Base-by-base conservation (phyloP, 148 eudicot genomes). In the Suaeda aralocaspica region DNA sequence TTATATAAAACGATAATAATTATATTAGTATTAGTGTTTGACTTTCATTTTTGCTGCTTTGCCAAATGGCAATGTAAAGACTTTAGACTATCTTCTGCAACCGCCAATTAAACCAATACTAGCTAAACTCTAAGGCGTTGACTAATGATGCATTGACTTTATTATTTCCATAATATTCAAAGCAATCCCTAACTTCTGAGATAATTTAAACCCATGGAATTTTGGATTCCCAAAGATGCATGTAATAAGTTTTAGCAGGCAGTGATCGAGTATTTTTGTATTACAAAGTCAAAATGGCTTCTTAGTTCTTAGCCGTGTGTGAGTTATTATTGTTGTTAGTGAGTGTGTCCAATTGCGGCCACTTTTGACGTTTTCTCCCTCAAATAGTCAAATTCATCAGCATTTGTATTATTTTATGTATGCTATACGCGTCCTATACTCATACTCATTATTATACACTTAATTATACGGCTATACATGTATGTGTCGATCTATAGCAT, bases 211-310 rank as follows among this genome's bases (percentile, higher is more conserved):
- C 33, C 15, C 11, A 55, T 68, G 61, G 21, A 26, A 5, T 30
- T 34, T 56, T 55, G 72, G 63, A n/a, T 69, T 69, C 72, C 72
- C 72, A 21, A 69, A 55, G 72, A 21, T 34, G 30, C 16, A 53
- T n/a, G 50, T 48, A 42, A 42, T 45, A 11, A 3, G 41, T 3
- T 36, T 36, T 36, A 8, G 41, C 8, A 4, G 8, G 41, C 41
- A 8, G 56, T 14, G 52, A 44, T 51, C 19, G 51, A n/a, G n/a
- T n/a, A n/a, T n/a, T n/a, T n/a, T n/a, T n/a, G n/a, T n/a, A n/a
- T 18, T 33, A 59, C 10, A 51, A 67, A 67, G 71, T 67, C 71
- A 67, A 64, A 1, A 8, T 9, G n/a, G n/a, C n/a, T n/a, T n/a
- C n/a, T n/a, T 18, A 1, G 59, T 34, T 24, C 8, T 36, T 6